A percentile compares a stretch with the other conserved stretches of the same genome.
These are phyloP conservation scores for Liquidambar formosana DNA, from an alignment of 164 flowering plant species.

Conservation along the genomic window DNA sequence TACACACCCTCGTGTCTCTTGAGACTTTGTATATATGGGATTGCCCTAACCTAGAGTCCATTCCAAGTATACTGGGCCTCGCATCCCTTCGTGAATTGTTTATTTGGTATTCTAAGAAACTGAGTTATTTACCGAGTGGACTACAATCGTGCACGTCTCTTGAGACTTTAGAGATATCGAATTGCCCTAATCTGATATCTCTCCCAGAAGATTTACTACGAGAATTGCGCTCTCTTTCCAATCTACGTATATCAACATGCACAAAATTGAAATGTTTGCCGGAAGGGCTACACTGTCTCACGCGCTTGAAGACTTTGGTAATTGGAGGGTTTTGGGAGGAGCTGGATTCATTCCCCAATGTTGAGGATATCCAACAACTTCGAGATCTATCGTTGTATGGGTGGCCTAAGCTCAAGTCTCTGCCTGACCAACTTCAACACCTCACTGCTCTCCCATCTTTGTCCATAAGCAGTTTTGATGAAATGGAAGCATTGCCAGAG, in stretches of 20 bases:
- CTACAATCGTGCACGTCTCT: neutral
- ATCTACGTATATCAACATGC: neutral
- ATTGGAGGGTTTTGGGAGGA: neutral
- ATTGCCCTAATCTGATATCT: neutral
- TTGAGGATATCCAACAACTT: no score
- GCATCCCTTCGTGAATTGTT: no score
- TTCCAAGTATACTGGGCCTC: neutral
- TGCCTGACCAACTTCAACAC: constrained; percentile 9
- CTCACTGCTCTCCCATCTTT: neutral
- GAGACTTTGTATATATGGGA: neutral
- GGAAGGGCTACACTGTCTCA: neutral
- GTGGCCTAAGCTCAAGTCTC: constrained; percentile 9
- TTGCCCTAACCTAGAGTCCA: neutral
- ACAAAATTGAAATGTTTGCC: neutral
- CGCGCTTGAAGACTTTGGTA: neutral
- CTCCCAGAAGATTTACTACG: neutral
- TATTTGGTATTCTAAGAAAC: no score
- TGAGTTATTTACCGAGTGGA: neutral
- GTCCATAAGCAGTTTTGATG: neutral
- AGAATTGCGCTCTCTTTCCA: neutral
- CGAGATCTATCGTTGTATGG: neutral
- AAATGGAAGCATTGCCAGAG: neutral
- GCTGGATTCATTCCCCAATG: neutral
- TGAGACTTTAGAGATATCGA: neutral
- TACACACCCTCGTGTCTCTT: neutral